Conservation (phyloP, 768 basidiomycete genomes). For the Fomitopsis serialis region DNA sequence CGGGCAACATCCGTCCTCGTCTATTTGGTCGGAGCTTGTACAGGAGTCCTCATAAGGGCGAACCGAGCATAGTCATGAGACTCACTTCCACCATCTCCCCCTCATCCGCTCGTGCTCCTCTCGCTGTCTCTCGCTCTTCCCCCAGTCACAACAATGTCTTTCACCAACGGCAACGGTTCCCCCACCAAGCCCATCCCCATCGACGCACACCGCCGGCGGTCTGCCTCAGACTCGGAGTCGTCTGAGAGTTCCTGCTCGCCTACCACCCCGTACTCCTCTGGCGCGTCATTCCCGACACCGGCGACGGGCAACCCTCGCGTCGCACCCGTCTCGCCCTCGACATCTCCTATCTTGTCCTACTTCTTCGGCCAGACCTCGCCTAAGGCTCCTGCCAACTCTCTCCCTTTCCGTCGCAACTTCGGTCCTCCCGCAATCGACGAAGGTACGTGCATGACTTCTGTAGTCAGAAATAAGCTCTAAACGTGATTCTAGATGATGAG, state of each 20-base stretch:
- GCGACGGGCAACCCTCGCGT: slow-evolving; percentile 38
- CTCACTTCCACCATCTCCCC: background rate
- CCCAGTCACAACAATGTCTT: slow-evolving; percentile 10
- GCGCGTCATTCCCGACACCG: slow-evolving; percentile 46
- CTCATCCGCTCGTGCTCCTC: background rate
- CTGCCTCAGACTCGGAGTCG: slow-evolving; percentile 49
- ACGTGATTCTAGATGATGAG: slow-evolving; percentile 11
- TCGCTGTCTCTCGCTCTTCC: background rate
- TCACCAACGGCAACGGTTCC: slow-evolving; percentile 29
- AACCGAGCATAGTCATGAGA: background rate
- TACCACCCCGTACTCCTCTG: slow-evolving; percentile 43
- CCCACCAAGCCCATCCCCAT: slow-evolving; percentile 69
- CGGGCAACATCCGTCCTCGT: background rate
- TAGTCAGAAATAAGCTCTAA: background rate
- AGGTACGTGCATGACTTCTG: slow-evolving; percentile 36
- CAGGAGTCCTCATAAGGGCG: slow-evolving; percentile 1
- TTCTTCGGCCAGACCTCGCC: slow-evolving; percentile 57
- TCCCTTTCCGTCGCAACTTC: slow-evolving; percentile 54
- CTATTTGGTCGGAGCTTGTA: slow-evolving; percentile 5
- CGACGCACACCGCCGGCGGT: slow-evolving; percentile 45
- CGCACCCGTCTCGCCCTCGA: slow-evolving; percentile 47
- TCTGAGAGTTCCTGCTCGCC: slow-evolving; percentile 36
- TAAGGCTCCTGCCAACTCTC: slow-evolving; percentile 42
- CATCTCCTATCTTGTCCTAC: slow-evolving; percentile 68
- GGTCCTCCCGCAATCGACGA: slow-evolving; percentile 51